Evolutionary conservation across 2,329 filamentous ascomycete genomes (phyloP).

Genomic region (Penicillium sp.): DNA sequence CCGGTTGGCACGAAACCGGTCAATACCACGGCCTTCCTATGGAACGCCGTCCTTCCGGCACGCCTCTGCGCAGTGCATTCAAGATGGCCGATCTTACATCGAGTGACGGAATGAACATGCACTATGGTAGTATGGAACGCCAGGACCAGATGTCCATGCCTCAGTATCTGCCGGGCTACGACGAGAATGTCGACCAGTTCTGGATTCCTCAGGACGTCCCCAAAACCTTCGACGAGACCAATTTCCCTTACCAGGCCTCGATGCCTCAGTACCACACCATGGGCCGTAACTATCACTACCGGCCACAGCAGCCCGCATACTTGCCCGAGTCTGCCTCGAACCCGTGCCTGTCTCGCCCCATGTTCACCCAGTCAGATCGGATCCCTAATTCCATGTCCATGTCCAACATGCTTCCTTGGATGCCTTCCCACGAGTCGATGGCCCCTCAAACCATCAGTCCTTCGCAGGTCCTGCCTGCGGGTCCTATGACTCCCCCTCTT

Average conservation of each 20-base stretch:
- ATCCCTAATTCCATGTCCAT: conserved; percentile 35
- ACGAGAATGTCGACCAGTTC: conserved; percentile 37
- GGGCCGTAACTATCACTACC: conserved; percentile 34
- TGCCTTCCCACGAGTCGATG: conserved; percentile 32
- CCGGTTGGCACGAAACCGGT: conserved; percentile 33
- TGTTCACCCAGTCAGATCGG: conserved; percentile 36
- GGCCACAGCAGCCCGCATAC: conserved; percentile 29
- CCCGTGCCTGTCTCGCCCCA: conserved; percentile 37
- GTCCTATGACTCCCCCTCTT: conserved; percentile 36
- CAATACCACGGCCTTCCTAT: conserved; percentile 28
- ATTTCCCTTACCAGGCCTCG: conserved; percentile 31
- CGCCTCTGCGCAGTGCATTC: conserved; percentile 34
- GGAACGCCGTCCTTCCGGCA: conserved; percentile 25
- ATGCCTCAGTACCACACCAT: conserved; percentile 36
- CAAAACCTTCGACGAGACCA: conserved; percentile 33
- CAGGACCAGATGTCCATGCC: conserved; percentile 33
- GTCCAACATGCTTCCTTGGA: conserved; percentile 37
- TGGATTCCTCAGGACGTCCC: conserved; percentile 35
- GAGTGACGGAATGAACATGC: conserved; percentile 29
- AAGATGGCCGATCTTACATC: conserved; percentile 34
- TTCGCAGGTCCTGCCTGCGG: conserved; percentile 29
- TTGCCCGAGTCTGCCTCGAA: conserved; percentile 38
- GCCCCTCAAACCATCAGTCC: conserved; percentile 36
- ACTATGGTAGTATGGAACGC: conserved; percentile 31
- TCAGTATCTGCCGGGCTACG: conserved; percentile 36